Evolutionary conservation across 306 rosid species (phyloP).

Genomic region (Mucuna pruriens): DNA sequence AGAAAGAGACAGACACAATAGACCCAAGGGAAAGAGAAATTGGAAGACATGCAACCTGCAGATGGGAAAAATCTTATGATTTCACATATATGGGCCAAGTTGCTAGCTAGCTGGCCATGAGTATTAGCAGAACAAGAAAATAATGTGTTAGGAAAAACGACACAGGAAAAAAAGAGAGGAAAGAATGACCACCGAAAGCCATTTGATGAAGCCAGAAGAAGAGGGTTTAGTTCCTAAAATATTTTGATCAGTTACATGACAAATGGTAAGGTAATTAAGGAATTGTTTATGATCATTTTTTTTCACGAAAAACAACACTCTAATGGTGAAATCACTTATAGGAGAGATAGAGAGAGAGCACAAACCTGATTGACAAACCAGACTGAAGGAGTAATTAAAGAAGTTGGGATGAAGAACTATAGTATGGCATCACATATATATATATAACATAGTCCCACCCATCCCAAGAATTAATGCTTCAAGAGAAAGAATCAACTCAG

Average conservation of each 20-base stretch:
- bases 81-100: no score
- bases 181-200: neutral
- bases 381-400: neutral
- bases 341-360: no score
- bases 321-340: neutral
- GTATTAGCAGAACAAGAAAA: no score
- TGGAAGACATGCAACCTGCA: no score
- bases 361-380: constrained; percentile 19
- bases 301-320: neutral
- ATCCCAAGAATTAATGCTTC: neutral
- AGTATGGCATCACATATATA: neutral
- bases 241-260: neutral
- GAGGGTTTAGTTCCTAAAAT: neutral
- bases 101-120: neutral
- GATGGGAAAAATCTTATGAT: no score
- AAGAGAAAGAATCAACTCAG: neutral
- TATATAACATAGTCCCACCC: neutral
- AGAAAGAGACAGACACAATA: no score
- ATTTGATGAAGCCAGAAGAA: neutral
- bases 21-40: no score
- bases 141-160: neutral
- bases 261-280: neutral
- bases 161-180: neutral
- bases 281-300: neutral
- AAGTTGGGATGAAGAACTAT: neutral